phyloP scores from a whole-genome alignment of 805 yeast genomes.

The Dipodascus geniculatus region DNA sequence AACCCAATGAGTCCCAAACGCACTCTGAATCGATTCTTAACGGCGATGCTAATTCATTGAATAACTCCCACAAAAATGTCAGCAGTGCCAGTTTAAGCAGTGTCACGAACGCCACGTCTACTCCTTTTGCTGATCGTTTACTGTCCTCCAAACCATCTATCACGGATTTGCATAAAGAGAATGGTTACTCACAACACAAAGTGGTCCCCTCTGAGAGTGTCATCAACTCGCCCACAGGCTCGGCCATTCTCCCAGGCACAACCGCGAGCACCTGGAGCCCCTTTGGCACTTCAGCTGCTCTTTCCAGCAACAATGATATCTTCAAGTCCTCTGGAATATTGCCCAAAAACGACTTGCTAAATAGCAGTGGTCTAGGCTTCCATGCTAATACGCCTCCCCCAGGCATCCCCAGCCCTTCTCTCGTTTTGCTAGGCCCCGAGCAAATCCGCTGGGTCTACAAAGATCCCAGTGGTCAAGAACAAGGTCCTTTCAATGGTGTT shows the following conservation, averaged over 20 bases:
- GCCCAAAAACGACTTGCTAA: not conserved
- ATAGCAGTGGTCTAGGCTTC: not conserved
- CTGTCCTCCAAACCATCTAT: not conserved
- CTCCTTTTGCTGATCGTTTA: slow-evolving; percentile 1
- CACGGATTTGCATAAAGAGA: not conserved
- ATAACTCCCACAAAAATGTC: not conserved
- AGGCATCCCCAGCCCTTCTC: not conserved
- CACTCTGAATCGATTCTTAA: not conserved
- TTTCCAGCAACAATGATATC: not conserved
- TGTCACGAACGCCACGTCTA: not conserved
- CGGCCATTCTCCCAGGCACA: not conserved
- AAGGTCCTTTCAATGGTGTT: slow-evolving; percentile 70
- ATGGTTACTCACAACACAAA: not conserved
- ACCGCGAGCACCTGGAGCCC: slow-evolving; percentile 1
- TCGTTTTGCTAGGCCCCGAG: slow-evolving; percentile 26
- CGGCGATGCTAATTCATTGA: not conserved
- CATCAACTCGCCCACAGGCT: not conserved
- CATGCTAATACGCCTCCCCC: slow-evolving; percentile 3
- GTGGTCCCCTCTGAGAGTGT: not conserved
- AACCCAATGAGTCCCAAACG: not conserved
- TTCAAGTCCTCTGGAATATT: not conserved
- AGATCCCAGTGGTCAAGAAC: slow-evolving; percentile 58
- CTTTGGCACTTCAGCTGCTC: not conserved
- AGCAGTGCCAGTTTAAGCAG: not conserved
- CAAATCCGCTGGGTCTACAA: slow-evolving; percentile 57